phyloP scores from a whole-genome alignment of 352 stramenopile genomes.

The Globisporangium nodosum region DNA sequence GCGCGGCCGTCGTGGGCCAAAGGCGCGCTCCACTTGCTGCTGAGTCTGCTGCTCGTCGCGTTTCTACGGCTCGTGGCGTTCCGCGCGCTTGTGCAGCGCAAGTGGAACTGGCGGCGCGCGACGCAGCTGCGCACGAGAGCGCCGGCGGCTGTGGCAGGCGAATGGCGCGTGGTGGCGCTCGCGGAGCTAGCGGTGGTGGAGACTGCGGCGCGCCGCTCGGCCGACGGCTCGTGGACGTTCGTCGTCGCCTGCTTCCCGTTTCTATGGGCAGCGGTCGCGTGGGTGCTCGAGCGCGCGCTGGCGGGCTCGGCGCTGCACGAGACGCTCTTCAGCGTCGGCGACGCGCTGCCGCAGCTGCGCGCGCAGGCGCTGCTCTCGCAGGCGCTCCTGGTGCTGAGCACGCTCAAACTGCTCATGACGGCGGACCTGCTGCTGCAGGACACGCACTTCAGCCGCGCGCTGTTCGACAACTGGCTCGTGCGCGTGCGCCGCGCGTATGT shows the following conservation, averaged over 20 bases:
- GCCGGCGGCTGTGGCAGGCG: neutral
- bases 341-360: conserved; percentile 22
- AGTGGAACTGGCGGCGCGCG: conserved; percentile 41
- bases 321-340: conserved; percentile 12
- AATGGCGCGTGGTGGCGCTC: conserved; percentile 11
- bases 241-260: conserved; percentile 28
- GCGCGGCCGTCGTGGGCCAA: conserved; percentile 24
- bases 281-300: conserved; percentile 8
- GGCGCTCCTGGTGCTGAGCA: conserved; percentile 30
- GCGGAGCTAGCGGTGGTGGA: conserved; percentile 18
- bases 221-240: conserved; percentile 49
- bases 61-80: conserved; percentile 42
- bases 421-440: conserved; percentile 45
- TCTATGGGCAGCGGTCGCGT: conserved; percentile 23
- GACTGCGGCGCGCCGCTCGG: conserved; percentile 6
- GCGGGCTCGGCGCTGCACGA: conserved; percentile 9
- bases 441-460: conserved; percentile 12
- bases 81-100: conserved; percentile 23
- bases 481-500: conserved; percentile 19
- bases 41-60: conserved; percentile 16
- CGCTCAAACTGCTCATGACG: conserved; percentile 33
- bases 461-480: conserved; percentile 28
- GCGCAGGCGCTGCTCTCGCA: conserved; percentile 29
- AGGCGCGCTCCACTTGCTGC: conserved; percentile 22
- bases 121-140: neutral